These are phyloP conservation scores for Agapanthus africanus DNA, from an alignment of 106 monocot species.

Conservation along the genomic window DNA sequence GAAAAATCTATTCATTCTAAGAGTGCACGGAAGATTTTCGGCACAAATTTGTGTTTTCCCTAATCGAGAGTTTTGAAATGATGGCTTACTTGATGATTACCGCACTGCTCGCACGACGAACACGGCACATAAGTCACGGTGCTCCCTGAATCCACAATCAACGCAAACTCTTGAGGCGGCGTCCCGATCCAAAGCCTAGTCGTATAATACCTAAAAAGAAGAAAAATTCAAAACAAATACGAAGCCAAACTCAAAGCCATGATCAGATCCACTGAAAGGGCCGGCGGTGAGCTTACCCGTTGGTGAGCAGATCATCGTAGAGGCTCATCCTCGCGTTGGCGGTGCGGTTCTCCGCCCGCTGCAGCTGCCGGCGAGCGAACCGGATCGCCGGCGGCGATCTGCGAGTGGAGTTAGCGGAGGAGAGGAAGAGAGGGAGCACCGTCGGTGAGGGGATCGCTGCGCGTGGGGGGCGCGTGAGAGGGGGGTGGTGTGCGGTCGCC, in stretches of 20 bases:
- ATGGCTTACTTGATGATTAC: slow-evolving; percentile 49
- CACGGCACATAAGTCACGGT: slow-evolving; percentile 76
- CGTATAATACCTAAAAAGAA: slow-evolving; percentile 62
- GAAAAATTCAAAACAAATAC: neutral
- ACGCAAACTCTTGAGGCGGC: slow-evolving; percentile 60
- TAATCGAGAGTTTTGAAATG: neutral
- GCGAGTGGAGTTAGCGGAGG: neutral
- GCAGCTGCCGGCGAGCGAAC: slow-evolving; percentile 8
- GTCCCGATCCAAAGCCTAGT: slow-evolving; percentile 62
- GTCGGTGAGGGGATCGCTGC: neutral
- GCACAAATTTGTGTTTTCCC: neutral
- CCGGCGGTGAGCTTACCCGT: slow-evolving; percentile 31
- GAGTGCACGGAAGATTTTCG: too few relatives aligned
- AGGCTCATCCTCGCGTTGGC: slow-evolving; percentile 50
- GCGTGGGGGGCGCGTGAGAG: neutral
- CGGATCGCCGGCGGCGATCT: neutral
- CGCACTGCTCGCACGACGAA: slow-evolving; percentile 61
- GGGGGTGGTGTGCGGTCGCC: neutral
- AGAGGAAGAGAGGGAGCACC: slow-evolving; percentile 26
- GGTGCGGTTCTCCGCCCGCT: slow-evolving; percentile 10
- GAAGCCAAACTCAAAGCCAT: neutral
- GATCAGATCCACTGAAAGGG: neutral
- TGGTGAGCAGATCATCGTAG: slow-evolving; percentile 70
- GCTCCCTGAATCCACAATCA: slow-evolving; percentile 75
- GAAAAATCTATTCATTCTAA: neutral